Base-by-base conservation (phyloP, 257 asterid genomes). In the Jacaranda mimosifolia region DNA sequence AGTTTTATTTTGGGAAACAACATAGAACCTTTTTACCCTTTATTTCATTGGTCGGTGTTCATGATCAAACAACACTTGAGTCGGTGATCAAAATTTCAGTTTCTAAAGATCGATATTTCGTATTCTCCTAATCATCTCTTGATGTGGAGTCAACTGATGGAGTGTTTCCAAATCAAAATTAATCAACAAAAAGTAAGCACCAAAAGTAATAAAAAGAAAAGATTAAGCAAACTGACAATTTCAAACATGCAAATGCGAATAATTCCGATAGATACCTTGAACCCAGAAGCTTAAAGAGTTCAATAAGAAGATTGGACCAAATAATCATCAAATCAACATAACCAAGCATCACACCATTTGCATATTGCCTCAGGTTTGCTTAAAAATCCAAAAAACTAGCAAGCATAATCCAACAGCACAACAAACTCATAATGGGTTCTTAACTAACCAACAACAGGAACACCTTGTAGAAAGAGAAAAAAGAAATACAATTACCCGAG, bases 401-500 rank as follows among this genome's bases (percentile, higher is more conserved):
- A 66, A n/a, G 5, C 58, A 74, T 17, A 68, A 39, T 62, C 35
- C 62, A 43, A 71, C 57, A 59, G 53, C 40, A 59, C 67, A 64
- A 6, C 18, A 67, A 35, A 43, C 45, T 52, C 42, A 17, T 36
- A 19, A 32, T 32, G n/a, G 48, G 32, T 17, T 13, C 13, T 8
- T 12, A 2, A 48, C 32, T 53, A 45, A 73, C n/a, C 26, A 26
- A 18, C 72, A 64, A 21, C 65, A 35, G n/a, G 9, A 26, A 39
- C 38, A 42, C 9, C 49, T 13, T 4, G 45, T 35, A 32, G 0
- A 55, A 73, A 43, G 60, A 46, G 53, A 48, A 67, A 52, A 36
- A 45, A 6, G 60, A 40, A 18, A 79, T 66, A n/a, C 14, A 58
- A 42, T 77, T 63, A 86, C 87, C 87, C 74, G 62, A 68, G 68